Conservation (phyloP, 306 rosid genomes). For the Inga laurina region DNA sequence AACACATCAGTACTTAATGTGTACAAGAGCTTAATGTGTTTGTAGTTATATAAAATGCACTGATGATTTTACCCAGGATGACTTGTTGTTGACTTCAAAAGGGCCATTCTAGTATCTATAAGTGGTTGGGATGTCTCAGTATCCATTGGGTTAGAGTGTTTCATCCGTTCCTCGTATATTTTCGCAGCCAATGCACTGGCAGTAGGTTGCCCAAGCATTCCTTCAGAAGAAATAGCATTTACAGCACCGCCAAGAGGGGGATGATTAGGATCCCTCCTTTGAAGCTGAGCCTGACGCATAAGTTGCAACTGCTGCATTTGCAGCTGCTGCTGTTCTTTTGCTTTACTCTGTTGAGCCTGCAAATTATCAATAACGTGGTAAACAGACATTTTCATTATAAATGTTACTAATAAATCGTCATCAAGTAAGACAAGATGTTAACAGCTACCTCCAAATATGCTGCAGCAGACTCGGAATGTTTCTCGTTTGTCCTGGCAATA, state of each 20-base stretch:
- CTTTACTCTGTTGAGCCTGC: constrained; percentile 79
- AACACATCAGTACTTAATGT: constrained; percentile 12
- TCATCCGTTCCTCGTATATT: constrained; percentile 90
- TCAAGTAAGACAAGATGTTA: constrained; percentile 6
- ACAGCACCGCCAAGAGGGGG: constrained; percentile 70
- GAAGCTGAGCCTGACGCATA: constrained; percentile 88
- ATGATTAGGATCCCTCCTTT: constrained; percentile 80
- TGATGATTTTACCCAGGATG: constrained; percentile 69
- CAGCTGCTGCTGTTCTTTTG: constrained; percentile 79
- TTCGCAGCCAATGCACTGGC: constrained; percentile 88
- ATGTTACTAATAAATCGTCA: constrained; percentile 12
- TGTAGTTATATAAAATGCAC: constrained; percentile 28
- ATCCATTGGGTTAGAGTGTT: constrained; percentile 73
- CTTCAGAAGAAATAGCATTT: constrained; percentile 71
- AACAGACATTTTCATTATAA: constrained; percentile 8
- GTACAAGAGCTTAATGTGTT: constrained; percentile 16
- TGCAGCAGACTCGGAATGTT: constrained; percentile 93
- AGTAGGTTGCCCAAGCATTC: constrained; percentile 82
- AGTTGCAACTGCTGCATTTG: constrained; percentile 88
- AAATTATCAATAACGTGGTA: constrained; percentile 19
- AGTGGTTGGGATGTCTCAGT: constrained; percentile 91
- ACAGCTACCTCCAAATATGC: constrained; percentile 76
- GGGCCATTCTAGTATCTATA: constrained; percentile 87
- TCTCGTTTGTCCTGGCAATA: constrained; percentile 87
- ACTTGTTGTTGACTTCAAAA: constrained; percentile 71